A percentile compares a stretch with the other conserved stretches of the same genome.
phyloP scores from a whole-genome alignment of 1,284 basidiomycete species.

The Phellinidium pouzarii region DNA sequence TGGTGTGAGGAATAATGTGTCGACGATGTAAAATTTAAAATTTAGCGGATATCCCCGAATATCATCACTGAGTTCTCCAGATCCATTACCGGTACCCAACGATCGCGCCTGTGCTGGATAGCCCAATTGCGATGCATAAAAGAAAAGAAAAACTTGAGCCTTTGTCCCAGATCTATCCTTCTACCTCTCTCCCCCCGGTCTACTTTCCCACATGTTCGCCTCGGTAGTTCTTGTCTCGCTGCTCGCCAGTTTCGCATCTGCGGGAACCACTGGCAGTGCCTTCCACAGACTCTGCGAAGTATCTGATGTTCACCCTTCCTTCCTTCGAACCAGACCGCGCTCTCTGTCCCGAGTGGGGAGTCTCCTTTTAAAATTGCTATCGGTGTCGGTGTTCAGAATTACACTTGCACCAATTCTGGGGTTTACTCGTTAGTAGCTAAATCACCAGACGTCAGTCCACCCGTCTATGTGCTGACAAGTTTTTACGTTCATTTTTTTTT shows the following conservation, averaged over 20 bases:
- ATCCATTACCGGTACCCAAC: too few species aligned
- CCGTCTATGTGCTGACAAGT: neutral
- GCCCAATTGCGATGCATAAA: neutral
- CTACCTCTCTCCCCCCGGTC: neutral
- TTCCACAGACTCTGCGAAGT: slow-evolving; percentile 19
- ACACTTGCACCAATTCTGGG: slow-evolving; percentile 32
- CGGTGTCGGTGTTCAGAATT: slow-evolving; percentile 41
- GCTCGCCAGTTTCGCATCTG: slow-evolving; percentile 3
- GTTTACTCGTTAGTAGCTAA: slow-evolving; percentile 30
- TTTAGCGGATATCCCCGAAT: too few species aligned
- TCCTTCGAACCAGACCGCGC: slow-evolving; percentile 25
- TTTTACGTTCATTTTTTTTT: neutral
- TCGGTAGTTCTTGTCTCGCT: slow-evolving; percentile 3
- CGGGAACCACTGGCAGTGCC: neutral
- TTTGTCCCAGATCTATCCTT: neutral
- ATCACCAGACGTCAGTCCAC: neutral
- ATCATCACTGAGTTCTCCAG: too few species aligned
- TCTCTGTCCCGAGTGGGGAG: slow-evolving; percentile 29
- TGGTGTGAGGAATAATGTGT: too few species aligned
- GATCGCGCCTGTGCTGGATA: too few species aligned
- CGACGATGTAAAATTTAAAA: too few species aligned
- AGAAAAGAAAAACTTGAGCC: neutral
- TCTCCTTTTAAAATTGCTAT: slow-evolving; percentile 38
- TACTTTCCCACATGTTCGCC: slow-evolving; percentile 11
- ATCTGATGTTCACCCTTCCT: slow-evolving; percentile 21